Base-by-base conservation (phyloP, 805 yeast genomes). In the Pichia occidentalis region DNA sequence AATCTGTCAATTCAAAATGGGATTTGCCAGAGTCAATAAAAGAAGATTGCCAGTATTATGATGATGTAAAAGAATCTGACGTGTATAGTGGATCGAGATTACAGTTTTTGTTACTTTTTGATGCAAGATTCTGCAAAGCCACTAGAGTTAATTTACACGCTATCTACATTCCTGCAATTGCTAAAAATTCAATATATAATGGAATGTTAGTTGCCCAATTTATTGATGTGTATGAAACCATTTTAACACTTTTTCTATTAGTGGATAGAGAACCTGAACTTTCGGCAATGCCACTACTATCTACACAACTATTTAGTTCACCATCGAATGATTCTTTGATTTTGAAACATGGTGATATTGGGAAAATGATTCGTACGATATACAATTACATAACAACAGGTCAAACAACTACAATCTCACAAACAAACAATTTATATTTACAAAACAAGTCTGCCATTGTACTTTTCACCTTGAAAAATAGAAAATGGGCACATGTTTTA, bases 231-330 rank as follows among this genome's bases (percentile, higher is more conserved):
- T 90, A 90, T 55, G 88, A 94, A 0, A 69, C 73, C 7, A 60
- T 85, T 12, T 76, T 83, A 1, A 85, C 85, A 45, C 65, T 81
- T 64, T 84, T 79, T 48, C 66, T 84, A 32, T 61, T 71, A 0
- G 64, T 76, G 45, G 99, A 92, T 52, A 70, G 95, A 43, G 97
- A 92, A 52, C 95, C 96, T 0, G 95, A 87, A 49, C 61, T 75
- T 38, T 85, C 90, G 10, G 70, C 84, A 4, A 68, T 88, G 64
- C 71, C 79, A 26, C 75, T 80, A 26, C 61, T 90, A 16, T 77
- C 94, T 0, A 78, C 90, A 0, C 98, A 92, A 59, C 62, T 92
- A 17, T 87, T 87, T 58, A 88, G 97, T 0, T 81, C 95, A 37
- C 96, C 97, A 0, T 73, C 87, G 0, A 80, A 82, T 46, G 79